A percentile compares a stretch with the other conserved stretches of the same genome.
These are phyloP conservation scores for Tilletia indica DNA, from an alignment of 1,284 basidiomycete species.

Conservation along the genomic window DNA sequence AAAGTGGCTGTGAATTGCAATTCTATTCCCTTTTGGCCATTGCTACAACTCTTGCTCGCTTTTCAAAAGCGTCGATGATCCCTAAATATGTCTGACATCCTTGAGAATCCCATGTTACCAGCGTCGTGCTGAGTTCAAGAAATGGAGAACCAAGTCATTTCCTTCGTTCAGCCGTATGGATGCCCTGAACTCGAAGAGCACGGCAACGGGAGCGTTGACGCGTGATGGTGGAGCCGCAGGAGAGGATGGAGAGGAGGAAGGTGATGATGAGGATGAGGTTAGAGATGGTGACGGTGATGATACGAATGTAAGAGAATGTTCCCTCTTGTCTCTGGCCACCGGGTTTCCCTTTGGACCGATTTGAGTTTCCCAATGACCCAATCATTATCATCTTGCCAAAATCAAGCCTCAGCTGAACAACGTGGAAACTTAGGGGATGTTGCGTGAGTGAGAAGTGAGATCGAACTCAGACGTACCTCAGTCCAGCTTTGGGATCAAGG, in stretches of 20 bases:
- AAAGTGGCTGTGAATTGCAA: neutral
- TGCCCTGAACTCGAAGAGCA: neutral
- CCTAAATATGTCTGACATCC: too few relatives aligned
- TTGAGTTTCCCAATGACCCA: too few relatives aligned
- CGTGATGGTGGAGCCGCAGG: neutral
- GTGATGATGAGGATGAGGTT: neutral
- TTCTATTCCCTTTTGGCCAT: neutral
- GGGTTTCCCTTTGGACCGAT: too few relatives aligned
- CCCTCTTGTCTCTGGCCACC: too few relatives aligned
- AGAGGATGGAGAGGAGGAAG: neutral
- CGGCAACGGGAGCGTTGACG: neutral
- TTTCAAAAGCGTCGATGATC: too few relatives aligned
- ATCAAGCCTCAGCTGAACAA: too few relatives aligned
- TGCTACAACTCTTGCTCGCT: too few relatives aligned
- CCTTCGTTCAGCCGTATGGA: neutral
- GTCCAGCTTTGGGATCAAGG: too few relatives aligned
- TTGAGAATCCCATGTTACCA: neutral
- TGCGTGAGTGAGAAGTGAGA: too few relatives aligned
- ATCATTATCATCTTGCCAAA: too few relatives aligned
- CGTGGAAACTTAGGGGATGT: too few relatives aligned
- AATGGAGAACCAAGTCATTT: neutral
- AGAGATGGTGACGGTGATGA: neutral
- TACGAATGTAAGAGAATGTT: neutral
- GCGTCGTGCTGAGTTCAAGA: neutral
- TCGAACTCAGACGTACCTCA: too few relatives aligned